Base-by-base conservation (phyloP, 1,284 basidiomycete species). In the Trichosporon sp. region DNA sequence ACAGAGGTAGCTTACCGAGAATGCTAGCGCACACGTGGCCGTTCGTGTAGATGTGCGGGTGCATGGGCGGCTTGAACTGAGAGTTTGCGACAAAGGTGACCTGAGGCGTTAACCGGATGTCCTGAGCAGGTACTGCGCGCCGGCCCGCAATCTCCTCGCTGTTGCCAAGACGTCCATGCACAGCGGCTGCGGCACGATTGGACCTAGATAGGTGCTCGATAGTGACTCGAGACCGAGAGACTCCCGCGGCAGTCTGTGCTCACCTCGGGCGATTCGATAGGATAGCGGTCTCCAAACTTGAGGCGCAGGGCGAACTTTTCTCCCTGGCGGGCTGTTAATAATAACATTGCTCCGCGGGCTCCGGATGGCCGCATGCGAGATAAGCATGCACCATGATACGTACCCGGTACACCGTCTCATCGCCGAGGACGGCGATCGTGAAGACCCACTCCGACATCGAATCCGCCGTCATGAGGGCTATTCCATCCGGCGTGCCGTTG, bases 11-110 rank as follows among this genome's bases (percentile, higher is more conserved):
- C 77, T 66, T 46, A 81, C 81, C 82, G 11, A 84, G 74, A 51
- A 83, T 81, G 2, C 78, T 80, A 1, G 84, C 84, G 71, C 85
- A 85, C 12, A 85, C 84, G 71, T 85, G 84, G 0, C 84, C 83
- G 70, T 84, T 85, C 2, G 80, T 80, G 73, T 84, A 84, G 37
- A 84, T 76, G 70, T 85, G 85, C 12, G 84, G 84, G 74, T 85
- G 84, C 31, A 79, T 19, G 1, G 84, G 85, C 5, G 84, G 75
- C 70, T 78, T 75, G 71, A 78, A 85, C 8, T 75, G 63, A 2
- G 68, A 61, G 65, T 80, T 74, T 0, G 72, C 75, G 14, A 84
- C 64, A 63, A 84, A 85, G 0, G 83, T 84, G 6, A 85, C 84
- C 79, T 84, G 56, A 7, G 21, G 3, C 37, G 64, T 11, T 37